Conservation (phyloP, 768 basidiomycete genomes). For the Lactarius evosmus region DNA sequence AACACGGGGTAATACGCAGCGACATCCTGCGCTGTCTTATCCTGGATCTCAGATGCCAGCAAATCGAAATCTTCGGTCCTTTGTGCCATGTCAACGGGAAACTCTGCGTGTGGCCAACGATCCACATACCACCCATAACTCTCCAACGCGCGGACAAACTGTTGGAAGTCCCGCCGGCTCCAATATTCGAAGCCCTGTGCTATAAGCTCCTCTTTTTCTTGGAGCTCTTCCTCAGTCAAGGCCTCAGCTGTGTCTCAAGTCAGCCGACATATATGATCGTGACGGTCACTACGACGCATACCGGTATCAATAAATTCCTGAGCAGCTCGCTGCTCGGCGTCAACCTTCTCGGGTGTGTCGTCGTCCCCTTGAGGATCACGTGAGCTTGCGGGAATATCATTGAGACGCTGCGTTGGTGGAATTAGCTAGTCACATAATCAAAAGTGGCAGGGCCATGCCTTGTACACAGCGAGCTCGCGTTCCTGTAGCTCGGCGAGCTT, state of each 20-base stretch:
- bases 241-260: conserved; percentile 62
- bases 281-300: conserved; percentile 33
- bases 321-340: conserved; percentile 72
- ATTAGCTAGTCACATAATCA: not conserved
- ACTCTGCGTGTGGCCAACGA: not conserved
- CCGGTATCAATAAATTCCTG: conserved; percentile 89
- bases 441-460: conserved; percentile 42
- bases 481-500: conserved; percentile 80
- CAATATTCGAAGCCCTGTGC: conserved; percentile 84
- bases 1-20: conserved; percentile 78
- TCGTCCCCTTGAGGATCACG: conserved; percentile 67
- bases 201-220: conserved; percentile 74
- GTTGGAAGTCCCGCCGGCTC: conserved; percentile 92
- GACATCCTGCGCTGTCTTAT: conserved; percentile 78
- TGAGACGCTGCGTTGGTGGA: conserved; percentile 46
- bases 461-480: conserved; percentile 77
- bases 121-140: conserved; percentile 70
- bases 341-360: conserved; percentile 80
- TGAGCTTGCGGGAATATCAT: conserved; percentile 60
- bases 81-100: not conserved
- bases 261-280: not conserved
- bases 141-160: conserved; percentile 78
- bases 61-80: conserved; percentile 65
- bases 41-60: conserved; percentile 79
- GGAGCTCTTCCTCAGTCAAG: conserved; percentile 82